Evolutionary conservation across 257 asterid species (phyloP).

Genomic region (Penstemon eatonii): DNA sequence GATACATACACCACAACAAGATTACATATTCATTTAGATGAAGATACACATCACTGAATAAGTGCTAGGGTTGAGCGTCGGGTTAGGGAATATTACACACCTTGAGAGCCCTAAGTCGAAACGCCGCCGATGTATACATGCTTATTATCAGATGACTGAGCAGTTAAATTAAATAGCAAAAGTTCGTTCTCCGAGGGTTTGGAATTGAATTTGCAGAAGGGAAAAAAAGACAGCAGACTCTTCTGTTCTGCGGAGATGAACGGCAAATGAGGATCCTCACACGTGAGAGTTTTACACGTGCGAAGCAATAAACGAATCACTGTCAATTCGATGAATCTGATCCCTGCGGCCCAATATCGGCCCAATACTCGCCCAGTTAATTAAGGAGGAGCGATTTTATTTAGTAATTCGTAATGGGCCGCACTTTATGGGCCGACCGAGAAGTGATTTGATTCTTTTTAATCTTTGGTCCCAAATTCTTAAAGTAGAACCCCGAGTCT

Average conservation of each 20-base stretch:
- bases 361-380: too few species aligned
- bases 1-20: background rate
- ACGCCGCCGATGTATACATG: slow-evolving; percentile 71
- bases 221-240: background rate
- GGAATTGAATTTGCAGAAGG: background rate
- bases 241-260: background rate
- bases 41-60: slow-evolving; percentile 5
- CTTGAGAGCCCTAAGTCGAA: slow-evolving; percentile 67
- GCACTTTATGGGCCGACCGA: too few species aligned
- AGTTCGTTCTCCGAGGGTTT: slow-evolving; percentile 18
- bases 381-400: too few species aligned
- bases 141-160: slow-evolving; percentile 18
- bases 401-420: too few species aligned
- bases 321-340: too few species aligned
- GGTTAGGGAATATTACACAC: slow-evolving; percentile 29
- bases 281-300: slow-evolving; percentile 23
- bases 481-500: too few species aligned
- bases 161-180: background rate
- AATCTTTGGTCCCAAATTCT: too few species aligned
- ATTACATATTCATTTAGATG: background rate
- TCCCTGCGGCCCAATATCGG: too few species aligned
- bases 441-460: too few species aligned
- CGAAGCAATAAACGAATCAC: too few species aligned
- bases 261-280: slow-evolving; percentile 43
- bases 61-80: slow-evolving; percentile 12